phyloP scores from a whole-genome alignment of 2,329 filamentous ascomycete genomes.

The Westerdykella ornata region DNA sequence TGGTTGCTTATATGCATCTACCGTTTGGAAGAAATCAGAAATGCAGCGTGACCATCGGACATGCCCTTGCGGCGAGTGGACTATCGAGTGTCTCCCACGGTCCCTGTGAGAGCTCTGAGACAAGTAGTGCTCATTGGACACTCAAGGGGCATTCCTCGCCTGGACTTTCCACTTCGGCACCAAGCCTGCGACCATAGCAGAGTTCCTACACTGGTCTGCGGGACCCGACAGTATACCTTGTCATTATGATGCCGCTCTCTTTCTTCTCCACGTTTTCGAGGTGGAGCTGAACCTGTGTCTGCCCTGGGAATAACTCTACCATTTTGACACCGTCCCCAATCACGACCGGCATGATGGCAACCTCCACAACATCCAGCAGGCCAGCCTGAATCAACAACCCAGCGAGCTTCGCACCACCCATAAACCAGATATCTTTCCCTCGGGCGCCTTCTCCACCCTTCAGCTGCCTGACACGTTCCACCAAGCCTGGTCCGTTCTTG shows the following conservation, averaged over 20 bases:
- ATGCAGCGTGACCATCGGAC: too few relatives aligned
- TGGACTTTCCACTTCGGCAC: too few relatives aligned
- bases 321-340: conserved; percentile 4
- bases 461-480: neutral
- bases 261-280: conserved; percentile 1
- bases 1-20: too few relatives aligned
- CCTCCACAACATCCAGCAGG: conserved; percentile 4
- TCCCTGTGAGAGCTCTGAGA: too few relatives aligned
- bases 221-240: neutral
- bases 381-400: neutral
- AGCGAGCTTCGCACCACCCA: conserved; percentile 1
- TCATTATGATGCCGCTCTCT: conserved; percentile 2
- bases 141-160: too few relatives aligned
- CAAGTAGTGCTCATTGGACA: too few relatives aligned
- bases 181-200: too few relatives aligned
- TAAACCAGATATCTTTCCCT: conserved; percentile 2
- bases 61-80: too few relatives aligned
- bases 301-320: neutral
- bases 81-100: too few relatives aligned
- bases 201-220: too few relatives aligned
- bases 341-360: conserved; percentile 4
- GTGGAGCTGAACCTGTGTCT: neutral
- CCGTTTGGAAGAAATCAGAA: too few relatives aligned
- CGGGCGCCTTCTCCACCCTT: neutral
- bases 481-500: neutral